Evolutionary conservation across 2,329 filamentous ascomycete genomes (phyloP).

Genomic region (Colletotrichum brevisporum): DNA sequence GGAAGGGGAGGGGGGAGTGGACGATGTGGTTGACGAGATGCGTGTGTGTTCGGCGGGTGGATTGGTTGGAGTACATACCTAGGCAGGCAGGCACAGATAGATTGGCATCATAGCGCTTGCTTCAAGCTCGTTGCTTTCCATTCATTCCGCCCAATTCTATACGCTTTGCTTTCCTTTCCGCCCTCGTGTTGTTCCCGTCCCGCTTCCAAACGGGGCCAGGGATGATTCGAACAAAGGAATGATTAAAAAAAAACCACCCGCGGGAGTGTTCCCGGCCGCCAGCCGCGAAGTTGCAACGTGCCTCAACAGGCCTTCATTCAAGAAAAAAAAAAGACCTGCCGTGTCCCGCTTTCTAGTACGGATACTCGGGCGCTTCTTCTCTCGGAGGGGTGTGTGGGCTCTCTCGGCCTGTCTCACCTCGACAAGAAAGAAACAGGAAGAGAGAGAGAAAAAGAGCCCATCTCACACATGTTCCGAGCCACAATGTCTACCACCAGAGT

Average conservation of each 20-base stretch:
- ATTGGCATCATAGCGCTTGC: constrained; percentile 32
- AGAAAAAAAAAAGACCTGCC: not conserved
- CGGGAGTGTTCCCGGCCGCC: constrained; percentile 26
- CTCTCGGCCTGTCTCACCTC: constrained; percentile 33
- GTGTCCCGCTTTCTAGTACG: constrained; percentile 25
- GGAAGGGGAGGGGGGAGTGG: not conserved
- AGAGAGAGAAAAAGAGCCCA: not conserved
- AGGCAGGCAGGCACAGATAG: constrained; percentile 7
- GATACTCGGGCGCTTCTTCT: constrained; percentile 4
- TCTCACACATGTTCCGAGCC: constrained; percentile 10
- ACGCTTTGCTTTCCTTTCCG: too few species aligned
- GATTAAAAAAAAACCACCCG: not conserved
- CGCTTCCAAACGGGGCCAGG: not conserved
- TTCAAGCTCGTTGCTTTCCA: constrained; percentile 2
- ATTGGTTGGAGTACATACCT: constrained; percentile 1
- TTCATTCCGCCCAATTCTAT: not conserved
- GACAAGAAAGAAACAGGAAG: constrained; percentile 14
- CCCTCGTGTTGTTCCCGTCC: not conserved
- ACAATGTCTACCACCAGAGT: not conserved
- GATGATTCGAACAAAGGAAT: constrained; percentile 17
- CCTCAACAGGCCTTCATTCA: constrained; percentile 22
- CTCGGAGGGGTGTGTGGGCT: not conserved
- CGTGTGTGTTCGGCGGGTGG: constrained; percentile 2
- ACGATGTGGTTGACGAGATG: constrained; percentile 6
- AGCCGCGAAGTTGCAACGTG: constrained; percentile 33